Evolutionary conservation across 768 basidiomycete genomes (phyloP).

Genomic region (Boletus sensibilis): DNA sequence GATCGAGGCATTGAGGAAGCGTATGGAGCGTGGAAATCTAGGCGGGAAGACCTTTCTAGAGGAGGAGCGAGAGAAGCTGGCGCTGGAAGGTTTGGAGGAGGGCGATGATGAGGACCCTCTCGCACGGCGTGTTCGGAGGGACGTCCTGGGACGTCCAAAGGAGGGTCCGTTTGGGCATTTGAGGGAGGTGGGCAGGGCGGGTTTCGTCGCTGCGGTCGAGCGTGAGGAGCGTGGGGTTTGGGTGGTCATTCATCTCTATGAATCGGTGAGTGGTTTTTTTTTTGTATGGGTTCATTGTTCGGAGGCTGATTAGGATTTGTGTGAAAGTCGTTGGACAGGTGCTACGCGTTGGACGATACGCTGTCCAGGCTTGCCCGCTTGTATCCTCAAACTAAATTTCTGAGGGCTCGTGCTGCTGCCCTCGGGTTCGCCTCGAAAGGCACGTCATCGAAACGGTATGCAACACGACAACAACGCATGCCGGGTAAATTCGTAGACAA

Average conservation of each 20-base stretch:
- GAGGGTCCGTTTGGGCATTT: conserved; percentile 73
- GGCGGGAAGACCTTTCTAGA: conserved; percentile 75
- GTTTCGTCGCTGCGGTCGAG: conserved; percentile 75
- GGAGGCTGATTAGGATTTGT: conserved; percentile 4
- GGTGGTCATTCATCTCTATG: conserved; percentile 86
- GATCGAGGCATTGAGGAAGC: conserved; percentile 48
- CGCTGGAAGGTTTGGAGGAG: conserved; percentile 44
- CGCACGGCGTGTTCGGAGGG: conserved; percentile 28
- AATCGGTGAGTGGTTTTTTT: conserved; percentile 52
- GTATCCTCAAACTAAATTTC: conserved; percentile 73
- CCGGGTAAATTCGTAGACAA: conserved; percentile 32
- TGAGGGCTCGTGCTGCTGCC: conserved; percentile 74
- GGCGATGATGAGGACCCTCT: conserved; percentile 22
- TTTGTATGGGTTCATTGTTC: background rate
- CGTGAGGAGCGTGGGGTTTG: conserved; percentile 65
- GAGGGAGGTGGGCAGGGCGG: conserved; percentile 72
- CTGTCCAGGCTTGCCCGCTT: conserved; percentile 67
- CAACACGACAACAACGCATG: conserved; percentile 13
- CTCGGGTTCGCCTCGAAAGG: conserved; percentile 63
- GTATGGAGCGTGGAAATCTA: conserved; percentile 64
- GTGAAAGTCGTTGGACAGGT: conserved; percentile 71
- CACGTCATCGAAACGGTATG: conserved; percentile 18
- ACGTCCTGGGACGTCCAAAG: conserved; percentile 47
- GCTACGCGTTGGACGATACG: conserved; percentile 66
- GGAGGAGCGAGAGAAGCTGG: conserved; percentile 61